Conservation (phyloP, 768 basidiomycete genomes). For the Mycena leptocephala region DNA sequence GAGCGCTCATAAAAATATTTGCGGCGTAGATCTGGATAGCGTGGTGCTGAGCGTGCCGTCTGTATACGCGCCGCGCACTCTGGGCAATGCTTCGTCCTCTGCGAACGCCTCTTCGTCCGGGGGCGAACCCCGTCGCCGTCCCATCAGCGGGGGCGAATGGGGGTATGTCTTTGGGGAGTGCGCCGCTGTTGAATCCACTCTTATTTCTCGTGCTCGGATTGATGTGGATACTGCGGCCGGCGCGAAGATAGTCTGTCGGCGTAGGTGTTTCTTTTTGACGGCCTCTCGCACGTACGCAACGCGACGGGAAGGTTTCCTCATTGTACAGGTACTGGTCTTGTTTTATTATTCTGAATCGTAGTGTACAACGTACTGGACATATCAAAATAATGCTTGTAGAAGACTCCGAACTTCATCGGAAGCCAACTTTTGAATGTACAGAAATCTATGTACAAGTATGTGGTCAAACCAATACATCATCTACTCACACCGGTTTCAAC, state of each 20-base stretch:
- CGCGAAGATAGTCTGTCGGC: not conserved
- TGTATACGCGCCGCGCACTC: conserved; percentile 54
- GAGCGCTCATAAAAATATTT: not conserved
- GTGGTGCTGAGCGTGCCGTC: conserved; percentile 62
- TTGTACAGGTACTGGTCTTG: no score
- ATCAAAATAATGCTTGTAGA: no score
- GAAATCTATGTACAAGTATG: no score
- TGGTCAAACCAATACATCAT: no score
- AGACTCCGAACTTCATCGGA: no score
- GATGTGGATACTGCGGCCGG: conserved; percentile 19
- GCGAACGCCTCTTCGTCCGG: not conserved
- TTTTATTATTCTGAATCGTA: no score
- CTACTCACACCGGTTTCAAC: no score
- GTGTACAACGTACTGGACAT: no score
- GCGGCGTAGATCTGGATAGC: conserved; percentile 58
- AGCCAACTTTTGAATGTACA: no score
- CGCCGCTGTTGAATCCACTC: conserved; percentile 11
- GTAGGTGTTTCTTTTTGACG: no score
- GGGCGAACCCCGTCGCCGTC: not conserved
- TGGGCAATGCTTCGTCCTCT: conserved; percentile 34
- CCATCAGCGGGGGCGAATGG: not conserved
- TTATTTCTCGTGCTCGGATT: not conserved
- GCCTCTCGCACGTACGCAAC: no score
- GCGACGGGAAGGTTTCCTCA: no score
- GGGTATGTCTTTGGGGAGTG: not conserved